phyloP scores from a whole-genome alignment of 1,139 yeast genomes.

The Candida anutae region DNA sequence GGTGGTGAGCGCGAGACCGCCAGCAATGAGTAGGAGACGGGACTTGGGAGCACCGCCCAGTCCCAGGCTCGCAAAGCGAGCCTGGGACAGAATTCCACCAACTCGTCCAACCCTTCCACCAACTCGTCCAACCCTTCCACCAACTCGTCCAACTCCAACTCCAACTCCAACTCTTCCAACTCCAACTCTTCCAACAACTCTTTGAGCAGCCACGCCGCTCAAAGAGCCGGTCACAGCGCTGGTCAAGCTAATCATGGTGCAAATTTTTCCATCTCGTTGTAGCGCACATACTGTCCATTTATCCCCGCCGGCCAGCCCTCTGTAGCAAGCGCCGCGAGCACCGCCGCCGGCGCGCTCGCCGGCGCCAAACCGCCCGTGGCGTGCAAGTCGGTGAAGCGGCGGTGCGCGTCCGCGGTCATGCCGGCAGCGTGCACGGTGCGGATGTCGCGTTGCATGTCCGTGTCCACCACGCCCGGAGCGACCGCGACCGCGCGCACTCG shows the following conservation, averaged over 20 bases:
- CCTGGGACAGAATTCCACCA: too few species aligned
- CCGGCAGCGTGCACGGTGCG: constrained; percentile 47
- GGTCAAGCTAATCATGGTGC: too few species aligned
- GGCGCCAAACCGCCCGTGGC: constrained; percentile 45
- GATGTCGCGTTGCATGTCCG: constrained; percentile 75
- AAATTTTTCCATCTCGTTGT: too few species aligned
- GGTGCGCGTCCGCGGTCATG: constrained; percentile 52
- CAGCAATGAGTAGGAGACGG: constrained; percentile 23
- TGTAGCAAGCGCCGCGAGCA: constrained; percentile 58
- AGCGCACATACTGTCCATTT: constrained; percentile 61
- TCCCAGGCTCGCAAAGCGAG: too few species aligned
- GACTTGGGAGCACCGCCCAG: too few species aligned
- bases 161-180: too few species aligned
- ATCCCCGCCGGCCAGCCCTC: constrained; percentile 45
- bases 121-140: too few species aligned
- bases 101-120: too few species aligned
- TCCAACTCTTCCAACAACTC: too few species aligned
- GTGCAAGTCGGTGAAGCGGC: constrained; percentile 56
- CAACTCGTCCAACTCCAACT: too few species aligned
- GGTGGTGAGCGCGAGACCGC: constrained; percentile 38
- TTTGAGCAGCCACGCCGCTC: too few species aligned
- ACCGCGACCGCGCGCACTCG: constrained; percentile 55
- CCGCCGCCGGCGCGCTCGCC: constrained; percentile 64
- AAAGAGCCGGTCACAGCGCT: too few species aligned
- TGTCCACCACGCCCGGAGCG: constrained; percentile 93